Base-by-base conservation (phyloP, 108 stramenopile genomes). In the Phaeodactylum tricornutum region DNA sequence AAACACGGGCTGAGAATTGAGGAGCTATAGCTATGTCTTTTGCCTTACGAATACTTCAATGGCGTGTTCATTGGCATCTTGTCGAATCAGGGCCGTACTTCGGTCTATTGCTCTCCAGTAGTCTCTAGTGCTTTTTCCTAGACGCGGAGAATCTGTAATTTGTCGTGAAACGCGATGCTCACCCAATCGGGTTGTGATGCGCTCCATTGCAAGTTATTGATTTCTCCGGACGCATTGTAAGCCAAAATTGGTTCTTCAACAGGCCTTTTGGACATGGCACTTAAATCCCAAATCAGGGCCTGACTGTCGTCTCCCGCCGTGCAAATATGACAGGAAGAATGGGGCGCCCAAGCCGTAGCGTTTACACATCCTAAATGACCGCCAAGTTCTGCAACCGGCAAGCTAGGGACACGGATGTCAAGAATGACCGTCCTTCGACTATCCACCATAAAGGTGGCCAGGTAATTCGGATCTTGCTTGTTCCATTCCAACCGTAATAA, bases 251-350 rank as follows among this genome's bases (percentile, higher is more conserved):
- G 98, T 55, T 97, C 96, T 21, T 93, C 91, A 25, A 93, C 76
- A 1, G 82, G 77, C 8, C 79, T 64, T 42, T 81, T 81, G 15
- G 77, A 67, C 76, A 91, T 84, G 25, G 67, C 43, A 29, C 67
- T 62, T 35, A 96, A 67, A 59, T 99, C 98, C 98, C 98, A 99
- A 62, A 99, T 99, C 25, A 99, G 59, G 2, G 98, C 96, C 55
- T 96, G 95, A 19, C 53, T 63, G 55, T 99, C 98, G 47, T 99
- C 98, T 0, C 80, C 94, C 2, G 78, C 89, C 0, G 96, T 96
- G 64, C 96, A 97, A 48, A 99, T 79, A 52, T 99, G 98, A 63
- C 93, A 95, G 0, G 91, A 79, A 0, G 82, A 85, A 67, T 99
- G 98, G 0, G 98, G 98, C 3, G 98, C 98, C 98, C 98, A 99